Conservation (phyloP, 2,329 filamentous ascomycete genomes). For the Penicillium sclerotigenum region DNA sequence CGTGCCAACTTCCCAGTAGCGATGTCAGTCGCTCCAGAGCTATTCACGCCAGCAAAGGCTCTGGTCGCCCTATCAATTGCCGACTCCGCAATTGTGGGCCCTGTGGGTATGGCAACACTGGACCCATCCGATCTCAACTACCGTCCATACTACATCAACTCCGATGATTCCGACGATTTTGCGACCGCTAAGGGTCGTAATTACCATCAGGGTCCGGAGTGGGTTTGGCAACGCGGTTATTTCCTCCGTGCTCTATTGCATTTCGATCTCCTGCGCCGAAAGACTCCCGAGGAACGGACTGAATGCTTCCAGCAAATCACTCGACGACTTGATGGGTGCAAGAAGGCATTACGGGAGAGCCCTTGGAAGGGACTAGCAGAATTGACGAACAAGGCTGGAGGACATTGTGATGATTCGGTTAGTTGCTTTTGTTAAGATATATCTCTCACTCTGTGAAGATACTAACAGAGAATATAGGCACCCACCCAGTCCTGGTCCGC, state of each 20-base stretch:
- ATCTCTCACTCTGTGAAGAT: slow-evolving; percentile 9
- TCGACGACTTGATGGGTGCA: slow-evolving; percentile 74
- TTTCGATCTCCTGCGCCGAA: slow-evolving; percentile 76
- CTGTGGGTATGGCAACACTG: slow-evolving; percentile 91
- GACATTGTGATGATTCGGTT: slow-evolving; percentile 84
- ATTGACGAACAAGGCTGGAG: slow-evolving; percentile 85
- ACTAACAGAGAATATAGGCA: slow-evolving; percentile 52
- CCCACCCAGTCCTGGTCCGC: slow-evolving; percentile 97
- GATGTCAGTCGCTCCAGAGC: slow-evolving; percentile 86
- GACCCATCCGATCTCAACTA: slow-evolving; percentile 93
- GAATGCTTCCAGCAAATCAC: slow-evolving; percentile 97
- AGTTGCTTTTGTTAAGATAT: slow-evolving; percentile 23
- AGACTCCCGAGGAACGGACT: slow-evolving; percentile 63
- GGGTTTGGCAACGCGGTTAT: slow-evolving; percentile 96
- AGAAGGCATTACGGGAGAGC: slow-evolving; percentile 74
- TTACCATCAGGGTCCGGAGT: slow-evolving; percentile 97
- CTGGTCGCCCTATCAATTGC: slow-evolving; percentile 74
- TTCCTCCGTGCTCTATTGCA: slow-evolving; percentile 88
- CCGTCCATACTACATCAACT: slow-evolving; percentile 90
- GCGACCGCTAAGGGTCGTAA: slow-evolving; percentile 90
- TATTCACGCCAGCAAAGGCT: slow-evolving; percentile 78
- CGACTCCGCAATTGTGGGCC: slow-evolving; percentile 76
- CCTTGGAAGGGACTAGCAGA: slow-evolving; percentile 90
- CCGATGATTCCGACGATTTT: slow-evolving; percentile 88
- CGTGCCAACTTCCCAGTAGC: slow-evolving; percentile 92